Evolutionary conservation across 2,329 filamentous ascomycete species (phyloP), one percentile per base, ranked within the genome.

Genomic region (Eurotiales sp.): DNA sequence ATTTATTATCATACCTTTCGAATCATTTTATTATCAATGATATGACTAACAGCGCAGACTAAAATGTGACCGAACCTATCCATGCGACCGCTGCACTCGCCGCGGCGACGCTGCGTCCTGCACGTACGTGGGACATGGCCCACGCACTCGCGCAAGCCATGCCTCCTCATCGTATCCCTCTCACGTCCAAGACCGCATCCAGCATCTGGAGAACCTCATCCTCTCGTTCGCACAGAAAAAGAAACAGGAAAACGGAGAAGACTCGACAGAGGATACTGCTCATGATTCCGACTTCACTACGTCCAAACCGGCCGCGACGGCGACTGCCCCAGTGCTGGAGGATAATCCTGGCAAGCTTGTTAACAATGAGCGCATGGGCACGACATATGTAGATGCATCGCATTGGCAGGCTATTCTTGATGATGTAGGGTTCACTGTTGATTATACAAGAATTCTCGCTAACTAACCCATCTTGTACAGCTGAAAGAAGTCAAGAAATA

Each of bases 351-450:
- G 67, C 3, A 68, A 59, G 36, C 43, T 70, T 22, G 42, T 69
- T 2, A 61, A 67, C 6, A 19, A 49, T 14, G 59, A 64, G 39
- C 56, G 67, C 15, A 55, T 60, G 12, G 65, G 61, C 4, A 67
- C 63, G 7, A 69, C 60, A 10, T 70, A 70, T 55, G 64, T 70
- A 34, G 65, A 69, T 46, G 60, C 64, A 32, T 61, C 64, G n/a
- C 63, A 69, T 50, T 69, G 66, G 66, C 63, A 62, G 36, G 65
- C 64, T 19, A 67, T 69, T 41, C 53, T 69, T 10, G 64, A 67
- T 52, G 66, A 69, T 60, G 66, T 69, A 34, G 34, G 65, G n/a
- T n/a, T 6, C 15, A 5, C 2, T 17, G 17, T 19, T 37, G 2
- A 17, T 37, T 15, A 5, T 17, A 36, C 15, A 10, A 15, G 3